Evolutionary conservation across 805 yeast genomes (phyloP).

Genomic region (Nakazawaea laoshanensis): DNA sequence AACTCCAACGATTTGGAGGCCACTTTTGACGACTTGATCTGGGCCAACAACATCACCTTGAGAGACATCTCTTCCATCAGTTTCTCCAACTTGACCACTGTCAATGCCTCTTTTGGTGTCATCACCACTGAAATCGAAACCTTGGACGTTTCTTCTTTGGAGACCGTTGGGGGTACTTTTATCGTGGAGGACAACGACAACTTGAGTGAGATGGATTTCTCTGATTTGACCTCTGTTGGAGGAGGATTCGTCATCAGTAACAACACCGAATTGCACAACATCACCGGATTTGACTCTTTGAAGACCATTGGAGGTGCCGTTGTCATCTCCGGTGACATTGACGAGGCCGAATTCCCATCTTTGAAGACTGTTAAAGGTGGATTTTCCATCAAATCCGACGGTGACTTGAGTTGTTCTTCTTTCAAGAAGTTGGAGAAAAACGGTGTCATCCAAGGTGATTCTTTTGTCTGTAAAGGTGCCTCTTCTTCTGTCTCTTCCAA

Average conservation of each 20-base stretch:
- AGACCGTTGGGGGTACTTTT: conserved; percentile 71
- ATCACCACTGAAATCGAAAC: conserved; percentile 58
- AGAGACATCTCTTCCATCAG: conserved; percentile 71
- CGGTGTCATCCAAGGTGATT: conserved; percentile 89
- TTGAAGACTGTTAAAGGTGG: conserved; percentile 87
- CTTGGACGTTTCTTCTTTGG: conserved; percentile 46
- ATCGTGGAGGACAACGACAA: conserved; percentile 67
- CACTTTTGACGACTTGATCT: conserved; percentile 55
- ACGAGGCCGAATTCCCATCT: conserved; percentile 66
- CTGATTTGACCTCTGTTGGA: conserved; percentile 64
- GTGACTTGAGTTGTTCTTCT: conserved; percentile 73
- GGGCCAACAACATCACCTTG: conserved; percentile 87
- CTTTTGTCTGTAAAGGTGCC: conserved; percentile 67
- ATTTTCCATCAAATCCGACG: conserved; percentile 67
- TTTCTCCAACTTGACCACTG: conserved; percentile 54
- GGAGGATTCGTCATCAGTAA: conserved; percentile 91
- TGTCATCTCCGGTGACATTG: conserved; percentile 69
- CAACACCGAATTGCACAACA: conserved; percentile 61
- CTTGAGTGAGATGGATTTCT: conserved; percentile 60
- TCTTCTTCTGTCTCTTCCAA: conserved; percentile 37
- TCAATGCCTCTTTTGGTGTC: conserved; percentile 81
- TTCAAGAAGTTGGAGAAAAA: conserved; percentile 64
- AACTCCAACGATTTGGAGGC: conserved; percentile 76
- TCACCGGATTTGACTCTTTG: conserved; percentile 70
- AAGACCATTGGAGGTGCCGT: conserved; percentile 84